Percentiles rank a stretch among this genome's conserved stretches.
Conservation (phyloP, 2,329 filamentous ascomycete genomes). For the Exophiala lecanii-corni region DNA sequence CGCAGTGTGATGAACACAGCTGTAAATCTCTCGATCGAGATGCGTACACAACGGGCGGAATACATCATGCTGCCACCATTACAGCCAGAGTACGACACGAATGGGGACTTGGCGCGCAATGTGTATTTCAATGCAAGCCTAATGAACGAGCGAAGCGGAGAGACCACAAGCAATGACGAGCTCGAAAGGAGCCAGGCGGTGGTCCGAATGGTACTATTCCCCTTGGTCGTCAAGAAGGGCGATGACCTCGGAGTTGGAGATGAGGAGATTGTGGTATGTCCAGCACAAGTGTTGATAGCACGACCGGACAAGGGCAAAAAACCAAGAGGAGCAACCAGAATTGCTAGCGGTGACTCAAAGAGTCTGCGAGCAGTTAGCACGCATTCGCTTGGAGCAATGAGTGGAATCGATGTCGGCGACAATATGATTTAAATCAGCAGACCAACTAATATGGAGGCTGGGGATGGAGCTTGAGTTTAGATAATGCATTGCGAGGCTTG, state of each 20-base stretch:
- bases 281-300: slow-evolving; percentile 85
- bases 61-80: slow-evolving; percentile 98
- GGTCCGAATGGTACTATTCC: slow-evolving; percentile 90
- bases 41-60: slow-evolving; percentile 93
- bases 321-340: slow-evolving; percentile 35
- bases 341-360: slow-evolving; percentile 36
- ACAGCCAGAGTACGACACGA: slow-evolving; percentile 89
- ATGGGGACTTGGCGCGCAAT: slow-evolving; percentile 81
- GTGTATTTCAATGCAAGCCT: slow-evolving; percentile 87
- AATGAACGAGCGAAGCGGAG: slow-evolving; percentile 87
- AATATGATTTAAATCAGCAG: slow-evolving; percentile 14
- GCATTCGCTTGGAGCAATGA: slow-evolving; percentile 41
- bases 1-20: slow-evolving; percentile 83
- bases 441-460: neutral
- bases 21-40: slow-evolving; percentile 87
- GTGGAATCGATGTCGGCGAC: slow-evolving; percentile 33
- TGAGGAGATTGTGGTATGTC: slow-evolving; percentile 91
- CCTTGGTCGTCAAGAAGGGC: slow-evolving; percentile 91
- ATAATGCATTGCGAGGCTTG: slow-evolving; percentile 1
- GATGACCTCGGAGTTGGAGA: slow-evolving; percentile 83
- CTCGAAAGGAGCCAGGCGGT: slow-evolving; percentile 71
- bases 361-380: slow-evolving; percentile 40
- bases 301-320: slow-evolving; percentile 39
- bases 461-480: neutral
- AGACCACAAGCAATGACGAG: slow-evolving; percentile 68